Conservation (phyloP, 768 basidiomycete genomes). For the Tephrocybe sp. region DNA sequence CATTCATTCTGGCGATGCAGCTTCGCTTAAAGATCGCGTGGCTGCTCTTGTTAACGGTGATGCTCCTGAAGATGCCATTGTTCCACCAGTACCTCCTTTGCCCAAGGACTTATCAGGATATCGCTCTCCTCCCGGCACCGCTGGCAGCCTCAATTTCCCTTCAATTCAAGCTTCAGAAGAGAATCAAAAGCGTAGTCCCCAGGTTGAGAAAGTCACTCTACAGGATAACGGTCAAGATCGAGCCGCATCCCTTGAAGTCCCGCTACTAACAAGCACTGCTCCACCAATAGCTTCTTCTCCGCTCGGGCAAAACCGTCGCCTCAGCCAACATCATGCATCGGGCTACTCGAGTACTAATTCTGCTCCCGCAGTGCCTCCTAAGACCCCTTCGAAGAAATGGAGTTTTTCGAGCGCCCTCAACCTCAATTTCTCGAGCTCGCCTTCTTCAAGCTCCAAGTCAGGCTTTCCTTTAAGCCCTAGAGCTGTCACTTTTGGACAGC, state of each 20-base stretch:
- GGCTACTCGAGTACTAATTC: slow-evolving; percentile 34
- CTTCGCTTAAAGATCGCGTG: slow-evolving; percentile 65
- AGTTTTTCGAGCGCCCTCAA: slow-evolving; percentile 88
- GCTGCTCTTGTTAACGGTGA: slow-evolving; percentile 63
- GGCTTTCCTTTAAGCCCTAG: slow-evolving; percentile 67
- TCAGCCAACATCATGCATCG: slow-evolving; percentile 39
- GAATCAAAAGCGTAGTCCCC: slow-evolving; percentile 39
- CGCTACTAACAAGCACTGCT: slow-evolving; percentile 32
- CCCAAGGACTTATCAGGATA: slow-evolving; percentile 87
- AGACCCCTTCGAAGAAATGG: slow-evolving; percentile 96
- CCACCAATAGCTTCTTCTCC: slow-evolving; percentile 26
- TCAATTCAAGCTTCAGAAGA: slow-evolving; percentile 38
- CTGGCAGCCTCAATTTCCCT: slow-evolving; percentile 55
- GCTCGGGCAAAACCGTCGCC: slow-evolving; percentile 29
- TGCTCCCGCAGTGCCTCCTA: slow-evolving; percentile 48
- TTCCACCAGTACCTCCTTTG: slow-evolving; percentile 93
- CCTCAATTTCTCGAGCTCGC: slow-evolving; percentile 67
- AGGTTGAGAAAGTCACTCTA: slow-evolving; percentile 39
- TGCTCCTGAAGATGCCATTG: slow-evolving; percentile 56
- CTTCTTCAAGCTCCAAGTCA: slow-evolving; percentile 59
- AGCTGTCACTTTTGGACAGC: slow-evolving; percentile 64
- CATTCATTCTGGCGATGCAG: slow-evolving; percentile 67
- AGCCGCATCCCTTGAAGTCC: slow-evolving; percentile 52
- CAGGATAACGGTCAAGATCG: slow-evolving; percentile 51
- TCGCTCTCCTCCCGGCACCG: slow-evolving; percentile 66